Base-by-base conservation (phyloP, 225 moss, liverwort and hornwort species). In the Climacium dendroides region DNA sequence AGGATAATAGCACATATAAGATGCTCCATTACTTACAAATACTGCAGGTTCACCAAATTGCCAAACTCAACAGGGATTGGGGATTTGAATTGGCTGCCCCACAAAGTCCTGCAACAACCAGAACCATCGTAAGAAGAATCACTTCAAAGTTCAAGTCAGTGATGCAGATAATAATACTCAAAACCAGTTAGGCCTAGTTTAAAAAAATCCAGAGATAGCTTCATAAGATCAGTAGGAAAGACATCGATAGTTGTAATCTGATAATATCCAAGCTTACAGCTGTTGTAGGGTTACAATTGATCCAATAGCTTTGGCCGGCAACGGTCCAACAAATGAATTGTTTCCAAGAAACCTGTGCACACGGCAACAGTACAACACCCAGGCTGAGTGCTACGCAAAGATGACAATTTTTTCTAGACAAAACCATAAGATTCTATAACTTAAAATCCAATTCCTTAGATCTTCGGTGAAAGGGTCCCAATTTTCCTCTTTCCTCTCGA, bases 101-200 rank as follows among this genome's bases (percentile, higher is more conserved):
- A 94, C 88, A 94, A 86, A 88, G 93, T 94, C 89, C 94, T 94
- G 87, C 84, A 83, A 30, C 87, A 88, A 79, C 62, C 82, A 78
- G 52, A 81, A 41, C 14, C 15, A 54, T 37, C 4, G 47, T 76
- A 25, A 87, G 84, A 37, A 17, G 14, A 29, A 50, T 84, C 9
- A 6, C 54, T 50, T 39, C 34, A 19, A 48, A 50, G 30, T 18
- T 77, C 61, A 41, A 82, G 16, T 15, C 28, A 19, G 47, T 34
- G 70, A 23, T 17, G 70, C 39, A 75, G 60, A 74, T 59, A 16
- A 58, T 5, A 52, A 29, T 19, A 29, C 58, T 80, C 14, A 45
- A 11, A 55, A 57, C 37, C 37, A 71, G 22, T 61, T 24, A 22
- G 26, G 32, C 45, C 23, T 25, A 24, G n/a, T 54, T n/a, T 15